phyloP scores from a whole-genome alignment of 1,284 basidiomycete genomes.

The Rhodotorula mucilaginosa region DNA sequence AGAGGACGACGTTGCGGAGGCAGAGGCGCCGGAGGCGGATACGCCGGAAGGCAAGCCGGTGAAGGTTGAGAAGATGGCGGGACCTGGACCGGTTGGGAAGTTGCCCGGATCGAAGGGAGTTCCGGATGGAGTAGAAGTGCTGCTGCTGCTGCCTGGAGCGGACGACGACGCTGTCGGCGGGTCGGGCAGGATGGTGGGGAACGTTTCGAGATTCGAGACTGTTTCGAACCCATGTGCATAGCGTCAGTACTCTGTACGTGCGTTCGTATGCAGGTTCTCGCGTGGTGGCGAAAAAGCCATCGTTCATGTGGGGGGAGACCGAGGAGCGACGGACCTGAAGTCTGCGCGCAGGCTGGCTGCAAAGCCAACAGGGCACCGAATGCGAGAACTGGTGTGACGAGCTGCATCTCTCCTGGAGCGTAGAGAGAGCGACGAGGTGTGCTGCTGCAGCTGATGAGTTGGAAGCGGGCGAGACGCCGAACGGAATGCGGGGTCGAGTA shows the following conservation, averaged over 20 bases:
- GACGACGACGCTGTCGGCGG: background rate
- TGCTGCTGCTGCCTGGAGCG: too few relatives aligned
- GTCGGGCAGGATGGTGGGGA: conserved; percentile 20
- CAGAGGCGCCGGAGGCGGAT: background rate
- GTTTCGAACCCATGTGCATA: too few relatives aligned
- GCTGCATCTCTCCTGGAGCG: background rate
- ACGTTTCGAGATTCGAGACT: conserved; percentile 25
- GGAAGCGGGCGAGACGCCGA: too few relatives aligned
- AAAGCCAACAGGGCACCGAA: background rate
- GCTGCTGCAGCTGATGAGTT: too few relatives aligned
- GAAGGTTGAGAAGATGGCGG: conserved; percentile 11
- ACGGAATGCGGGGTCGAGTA: too few relatives aligned
- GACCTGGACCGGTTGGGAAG: conserved; percentile 6
- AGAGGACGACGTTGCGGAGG: background rate
- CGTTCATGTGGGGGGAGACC: background rate
- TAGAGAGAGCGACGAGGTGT: too few relatives aligned
- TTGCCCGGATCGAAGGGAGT: conserved; percentile 8
- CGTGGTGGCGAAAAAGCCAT: background rate
- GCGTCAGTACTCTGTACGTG: too few relatives aligned
- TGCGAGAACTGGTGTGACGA: background rate
- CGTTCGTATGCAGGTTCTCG: background rate
- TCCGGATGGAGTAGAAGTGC: background rate
- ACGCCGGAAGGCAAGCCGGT: background rate
- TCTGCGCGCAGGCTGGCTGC: background rate
- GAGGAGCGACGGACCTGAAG: background rate